Conservation (phyloP, 2,329 filamentous ascomycete genomes). For the Penicillium sp. region DNA sequence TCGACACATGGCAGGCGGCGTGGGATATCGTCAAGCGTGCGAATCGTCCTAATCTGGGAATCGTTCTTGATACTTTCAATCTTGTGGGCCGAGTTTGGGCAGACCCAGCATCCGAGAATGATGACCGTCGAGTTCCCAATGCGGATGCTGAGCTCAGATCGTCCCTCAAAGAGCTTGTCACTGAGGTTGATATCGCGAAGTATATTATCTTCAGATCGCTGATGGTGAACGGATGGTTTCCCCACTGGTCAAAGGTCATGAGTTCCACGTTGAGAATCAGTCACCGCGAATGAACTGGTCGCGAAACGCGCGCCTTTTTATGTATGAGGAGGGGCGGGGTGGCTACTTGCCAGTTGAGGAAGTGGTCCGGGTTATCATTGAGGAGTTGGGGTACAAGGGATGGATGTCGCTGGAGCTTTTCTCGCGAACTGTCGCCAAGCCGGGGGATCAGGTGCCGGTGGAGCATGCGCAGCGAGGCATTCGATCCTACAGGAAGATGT, state of each 20-base stretch:
- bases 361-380: constrained; percentile 61
- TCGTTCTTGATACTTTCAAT: constrained; percentile 77
- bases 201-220: constrained; percentile 75
- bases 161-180: constrained; percentile 57
- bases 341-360: constrained; percentile 67
- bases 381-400: constrained; percentile 63
- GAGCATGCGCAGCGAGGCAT: constrained; percentile 55
- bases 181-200: constrained; percentile 60
- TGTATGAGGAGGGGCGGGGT: constrained; percentile 60
- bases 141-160: constrained; percentile 57
- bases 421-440: constrained; percentile 58
- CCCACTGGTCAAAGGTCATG: constrained; percentile 59
- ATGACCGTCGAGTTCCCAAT: constrained; percentile 51
- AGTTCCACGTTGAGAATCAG: constrained; percentile 60
- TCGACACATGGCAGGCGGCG: constrained; percentile 69
- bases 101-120: constrained; percentile 57
- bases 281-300: constrained; percentile 73
- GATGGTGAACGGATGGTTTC: constrained; percentile 64
- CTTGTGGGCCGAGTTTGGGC: constrained; percentile 70
- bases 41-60: constrained; percentile 69
- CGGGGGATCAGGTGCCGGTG: constrained; percentile 55
- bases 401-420: constrained; percentile 74
- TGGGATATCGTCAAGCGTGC: constrained; percentile 70
- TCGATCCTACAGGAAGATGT: constrained; percentile 52
- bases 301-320: constrained; percentile 69